These are phyloP conservation scores for Fusarium citri DNA, from an alignment of 2,329 filamentous ascomycete species.

Conservation along the genomic window DNA sequence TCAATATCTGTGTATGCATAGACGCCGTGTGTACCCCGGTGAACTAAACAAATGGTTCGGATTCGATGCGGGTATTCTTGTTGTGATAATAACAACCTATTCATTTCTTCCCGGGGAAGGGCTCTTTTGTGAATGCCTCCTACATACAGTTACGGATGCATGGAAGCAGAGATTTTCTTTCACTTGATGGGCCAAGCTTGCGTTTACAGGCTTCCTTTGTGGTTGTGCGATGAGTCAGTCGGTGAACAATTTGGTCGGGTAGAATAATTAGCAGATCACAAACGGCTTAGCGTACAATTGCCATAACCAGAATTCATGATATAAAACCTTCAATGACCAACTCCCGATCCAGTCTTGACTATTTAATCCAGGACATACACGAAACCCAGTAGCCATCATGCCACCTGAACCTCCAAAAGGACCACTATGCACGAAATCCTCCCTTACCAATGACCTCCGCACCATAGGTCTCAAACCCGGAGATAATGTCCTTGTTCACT, in stretches of 20 bases:
- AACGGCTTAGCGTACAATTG: not conserved
- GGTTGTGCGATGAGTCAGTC: not conserved
- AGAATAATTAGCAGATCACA: not conserved
- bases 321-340: not conserved
- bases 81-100: no score
- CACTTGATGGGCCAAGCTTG: not conserved
- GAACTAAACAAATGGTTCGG: fast-evolving
- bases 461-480: not conserved
- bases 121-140: not conserved
- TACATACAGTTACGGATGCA: not conserved
- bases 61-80: no score
- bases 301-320: not conserved
- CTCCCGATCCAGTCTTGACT: not conserved
- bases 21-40: no score
- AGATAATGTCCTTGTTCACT: not conserved
- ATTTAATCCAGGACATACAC: not conserved
- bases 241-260: not conserved
- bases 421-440: slow-evolving; percentile 2
- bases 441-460: not conserved
- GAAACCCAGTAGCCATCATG: not conserved
- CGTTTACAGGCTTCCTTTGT: not conserved
- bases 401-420: not conserved
- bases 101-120: no score
- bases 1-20: no score
- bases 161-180: fast-evolving